Percentiles rank a stretch among this genome's conserved stretches.
Evolutionary conservation across 2,329 filamentous ascomycete genomes (phyloP).

Genomic region (Fonsecaea multimorphosa): DNA sequence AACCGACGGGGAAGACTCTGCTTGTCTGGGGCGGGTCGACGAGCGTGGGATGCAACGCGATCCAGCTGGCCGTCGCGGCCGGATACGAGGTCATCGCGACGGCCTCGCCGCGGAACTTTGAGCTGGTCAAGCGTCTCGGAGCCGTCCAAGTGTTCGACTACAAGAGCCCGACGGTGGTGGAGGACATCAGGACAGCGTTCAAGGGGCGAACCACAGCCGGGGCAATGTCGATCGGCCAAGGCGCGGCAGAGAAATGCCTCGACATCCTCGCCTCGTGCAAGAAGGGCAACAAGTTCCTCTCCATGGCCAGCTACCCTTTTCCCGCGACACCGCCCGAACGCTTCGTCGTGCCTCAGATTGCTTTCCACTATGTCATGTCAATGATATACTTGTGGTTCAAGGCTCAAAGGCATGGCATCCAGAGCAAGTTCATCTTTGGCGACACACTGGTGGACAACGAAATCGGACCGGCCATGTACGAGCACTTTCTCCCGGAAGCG

Average conservation of each 20-base stretch:
- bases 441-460: constrained; percentile 29
- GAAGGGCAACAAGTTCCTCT: constrained; percentile 36
- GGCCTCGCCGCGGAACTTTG: constrained; percentile 42
- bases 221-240: constrained; percentile 31
- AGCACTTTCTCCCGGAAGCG: constrained; percentile 50
- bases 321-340: constrained; percentile 12
- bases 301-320: constrained; percentile 29
- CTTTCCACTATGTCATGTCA: constrained; percentile 18
- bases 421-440: constrained; percentile 35
- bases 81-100: constrained; percentile 49
- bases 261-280: constrained; percentile 34
- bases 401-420: constrained; percentile 29
- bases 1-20: constrained; percentile 20
- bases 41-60: constrained; percentile 50
- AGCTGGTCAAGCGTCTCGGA: constrained; percentile 43
- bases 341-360: constrained; percentile 21
- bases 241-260: constrained; percentile 35
- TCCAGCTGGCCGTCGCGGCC: constrained; percentile 50
- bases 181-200: constrained; percentile 43
- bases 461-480: constrained; percentile 44
- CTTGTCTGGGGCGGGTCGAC: constrained; percentile 54
- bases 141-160: constrained; percentile 54
- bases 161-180: constrained; percentile 42
- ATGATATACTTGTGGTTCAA: constrained; percentile 26
- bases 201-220: constrained; percentile 36